Percentiles rank a stretch among this genome's conserved stretches.
Conservation (phyloP, 1,284 basidiomycete genomes). For the Marasmius sp. region DNA sequence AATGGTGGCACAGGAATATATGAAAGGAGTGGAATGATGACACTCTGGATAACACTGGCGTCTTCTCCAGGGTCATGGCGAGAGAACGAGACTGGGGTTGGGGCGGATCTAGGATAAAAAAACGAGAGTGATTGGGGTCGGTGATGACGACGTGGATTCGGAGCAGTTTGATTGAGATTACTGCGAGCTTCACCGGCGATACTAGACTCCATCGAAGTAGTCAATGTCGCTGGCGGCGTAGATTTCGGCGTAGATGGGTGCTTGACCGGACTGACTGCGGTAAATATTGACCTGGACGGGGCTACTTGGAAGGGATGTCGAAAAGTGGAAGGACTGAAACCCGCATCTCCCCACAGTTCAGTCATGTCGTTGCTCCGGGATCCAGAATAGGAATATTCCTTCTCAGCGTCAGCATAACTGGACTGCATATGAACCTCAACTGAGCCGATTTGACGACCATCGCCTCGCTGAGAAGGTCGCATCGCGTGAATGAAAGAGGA, state of each 20-base stretch:
- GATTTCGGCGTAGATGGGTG: neutral
- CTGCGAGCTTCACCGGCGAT: neutral
- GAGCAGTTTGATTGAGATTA: neutral
- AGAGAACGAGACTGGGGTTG: neutral
- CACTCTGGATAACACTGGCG: neutral
- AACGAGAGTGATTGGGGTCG: neutral
- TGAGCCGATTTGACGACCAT: neutral
- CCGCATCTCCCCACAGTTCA: neutral
- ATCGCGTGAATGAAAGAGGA: neutral
- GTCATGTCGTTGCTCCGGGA: neutral
- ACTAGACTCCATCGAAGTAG: neutral
- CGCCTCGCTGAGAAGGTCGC: neutral
- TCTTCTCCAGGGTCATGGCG: neutral
- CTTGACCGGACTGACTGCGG: neutral
- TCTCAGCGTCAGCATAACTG: neutral
- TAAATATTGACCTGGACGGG: neutral
- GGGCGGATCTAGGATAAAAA: neutral
- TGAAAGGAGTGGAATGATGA: slow-evolving; percentile 19
- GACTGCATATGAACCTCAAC: neutral
- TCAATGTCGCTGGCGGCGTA: neutral
- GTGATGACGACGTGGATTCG: neutral
- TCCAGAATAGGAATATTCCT: neutral
- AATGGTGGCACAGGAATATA: slow-evolving; percentile 33
- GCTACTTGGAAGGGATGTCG: slow-evolving; percentile 8
- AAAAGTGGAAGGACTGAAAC: neutral